Evolutionary conservation across 2,329 filamentous ascomycete species (phyloP).

Genomic region (Cryphonectria nitschkei): DNA sequence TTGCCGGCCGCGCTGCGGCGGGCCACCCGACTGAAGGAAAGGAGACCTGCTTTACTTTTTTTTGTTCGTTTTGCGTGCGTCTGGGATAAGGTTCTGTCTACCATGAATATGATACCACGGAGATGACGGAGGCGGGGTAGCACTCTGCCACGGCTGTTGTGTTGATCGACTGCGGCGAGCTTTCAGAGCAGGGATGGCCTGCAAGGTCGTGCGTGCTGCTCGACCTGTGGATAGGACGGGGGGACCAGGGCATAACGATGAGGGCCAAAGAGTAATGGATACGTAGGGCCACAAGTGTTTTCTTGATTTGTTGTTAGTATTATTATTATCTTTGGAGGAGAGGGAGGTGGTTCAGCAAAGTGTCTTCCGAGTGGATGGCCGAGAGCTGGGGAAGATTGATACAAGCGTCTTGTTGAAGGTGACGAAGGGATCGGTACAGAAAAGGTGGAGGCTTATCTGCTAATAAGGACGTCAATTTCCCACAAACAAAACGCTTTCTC

Average conservation of each 20-base stretch:
- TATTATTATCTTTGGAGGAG: not conserved
- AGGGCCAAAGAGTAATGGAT: not conserved
- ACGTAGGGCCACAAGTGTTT: not conserved
- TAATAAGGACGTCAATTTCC: slow-evolving; percentile 10
- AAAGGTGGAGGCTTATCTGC: slow-evolving; percentile 4
- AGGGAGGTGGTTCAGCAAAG: not conserved
- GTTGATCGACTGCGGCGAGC: not conserved
- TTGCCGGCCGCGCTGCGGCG: not conserved
- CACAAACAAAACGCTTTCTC: not conserved
- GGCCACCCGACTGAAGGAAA: not conserved
- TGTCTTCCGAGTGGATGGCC: not conserved
- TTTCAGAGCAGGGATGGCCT: not conserved
- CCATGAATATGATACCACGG: slow-evolving; percentile 18
- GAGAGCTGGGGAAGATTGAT: not conserved
- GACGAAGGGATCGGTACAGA: not conserved
- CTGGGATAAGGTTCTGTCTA: slow-evolving; percentile 8
- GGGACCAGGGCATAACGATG: not conserved
- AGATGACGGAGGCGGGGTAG: slow-evolving; percentile 1
- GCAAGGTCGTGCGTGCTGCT: not conserved
- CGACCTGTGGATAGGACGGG: no score
- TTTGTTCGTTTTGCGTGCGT: slow-evolving; percentile 1
- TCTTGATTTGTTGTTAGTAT: not conserved
- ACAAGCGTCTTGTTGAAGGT: not conserved
- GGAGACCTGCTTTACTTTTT: not conserved
- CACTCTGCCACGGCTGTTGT: not conserved